Conservation (phyloP, 306 rosid genomes). For the Lotus japonicus region DNA sequence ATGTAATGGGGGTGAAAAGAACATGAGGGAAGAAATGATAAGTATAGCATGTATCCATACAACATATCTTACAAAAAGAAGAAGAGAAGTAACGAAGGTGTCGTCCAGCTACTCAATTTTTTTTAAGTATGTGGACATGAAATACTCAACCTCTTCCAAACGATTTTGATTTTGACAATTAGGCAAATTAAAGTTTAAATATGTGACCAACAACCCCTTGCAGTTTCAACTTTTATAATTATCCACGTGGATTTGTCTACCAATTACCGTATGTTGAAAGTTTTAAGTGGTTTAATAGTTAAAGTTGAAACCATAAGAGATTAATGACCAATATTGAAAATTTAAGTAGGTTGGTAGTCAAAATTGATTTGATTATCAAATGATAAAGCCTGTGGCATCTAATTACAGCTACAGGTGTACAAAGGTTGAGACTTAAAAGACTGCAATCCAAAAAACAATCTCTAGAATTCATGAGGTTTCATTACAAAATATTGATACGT, state of each 20-base stretch:
- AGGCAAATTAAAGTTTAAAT: too few relatives aligned
- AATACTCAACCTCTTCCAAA: background rate
- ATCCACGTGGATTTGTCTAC: too few relatives aligned
- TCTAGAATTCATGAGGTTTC: background rate
- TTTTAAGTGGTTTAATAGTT: too few relatives aligned
- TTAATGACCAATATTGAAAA: too few relatives aligned
- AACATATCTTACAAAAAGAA: background rate
- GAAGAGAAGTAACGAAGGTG: background rate
- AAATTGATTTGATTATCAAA: too few relatives aligned
- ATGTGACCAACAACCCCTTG: too few relatives aligned
- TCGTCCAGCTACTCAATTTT: background rate
- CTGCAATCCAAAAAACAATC: background rate
- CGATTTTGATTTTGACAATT: background rate
- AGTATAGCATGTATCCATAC: background rate
- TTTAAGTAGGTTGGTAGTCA: too few relatives aligned
- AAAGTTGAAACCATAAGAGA: too few relatives aligned
- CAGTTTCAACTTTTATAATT: too few relatives aligned
- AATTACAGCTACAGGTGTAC: background rate
- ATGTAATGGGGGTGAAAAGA: background rate
- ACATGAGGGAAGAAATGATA: background rate
- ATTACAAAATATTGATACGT: background rate
- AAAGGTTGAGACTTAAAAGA: background rate
- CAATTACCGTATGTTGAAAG: too few relatives aligned
- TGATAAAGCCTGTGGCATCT: background rate
- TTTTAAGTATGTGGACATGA: background rate